A percentile compares a stretch with the other conserved stretches of the same genome.
phyloP scores from a whole-genome alignment of 2,329 filamentous ascomycete species.

The Chaetomium olivaceum region DNA sequence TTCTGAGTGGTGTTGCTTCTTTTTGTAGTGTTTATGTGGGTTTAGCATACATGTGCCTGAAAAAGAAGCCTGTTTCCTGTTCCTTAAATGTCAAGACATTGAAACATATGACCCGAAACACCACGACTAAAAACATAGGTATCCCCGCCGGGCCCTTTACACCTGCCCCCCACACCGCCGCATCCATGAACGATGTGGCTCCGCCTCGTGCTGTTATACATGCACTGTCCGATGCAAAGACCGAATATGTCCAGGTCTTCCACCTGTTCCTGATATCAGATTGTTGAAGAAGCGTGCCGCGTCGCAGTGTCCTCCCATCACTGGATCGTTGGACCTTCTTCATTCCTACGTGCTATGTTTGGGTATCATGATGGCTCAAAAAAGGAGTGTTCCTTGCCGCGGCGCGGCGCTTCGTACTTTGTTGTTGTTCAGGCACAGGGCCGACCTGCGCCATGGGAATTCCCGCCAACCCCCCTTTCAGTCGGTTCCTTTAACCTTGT shows the following conservation, averaged over 20 bases:
- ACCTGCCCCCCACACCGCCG: not conserved
- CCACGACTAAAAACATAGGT: not conserved
- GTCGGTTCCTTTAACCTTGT: not conserved
- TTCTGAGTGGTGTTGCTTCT: slow-evolving; percentile 8
- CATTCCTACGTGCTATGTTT: not conserved
- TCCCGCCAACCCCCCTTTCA: not conserved
- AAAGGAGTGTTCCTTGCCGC: not conserved
- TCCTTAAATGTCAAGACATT: not conserved
- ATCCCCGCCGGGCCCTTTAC: not conserved
- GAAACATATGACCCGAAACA: not conserved
- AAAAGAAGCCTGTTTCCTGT: slow-evolving; percentile 1
- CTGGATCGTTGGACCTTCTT: not conserved
- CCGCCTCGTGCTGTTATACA: not conserved
- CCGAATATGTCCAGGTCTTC: not conserved
- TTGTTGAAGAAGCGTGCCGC: not conserved
- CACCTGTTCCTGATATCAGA: not conserved
- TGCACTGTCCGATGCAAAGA: not conserved
- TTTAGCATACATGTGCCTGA: slow-evolving; percentile 1
- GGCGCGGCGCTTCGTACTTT: not conserved
- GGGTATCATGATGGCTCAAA: not conserved
- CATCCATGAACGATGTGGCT: not conserved
- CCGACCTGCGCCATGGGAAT: not conserved
- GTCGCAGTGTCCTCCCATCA: not conserved
- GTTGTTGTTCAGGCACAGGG: not conserved
- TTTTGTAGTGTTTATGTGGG: not conserved